Base-by-base conservation (phyloP, 2,329 filamentous ascomycete genomes). In the Aspergillus sergii region DNA sequence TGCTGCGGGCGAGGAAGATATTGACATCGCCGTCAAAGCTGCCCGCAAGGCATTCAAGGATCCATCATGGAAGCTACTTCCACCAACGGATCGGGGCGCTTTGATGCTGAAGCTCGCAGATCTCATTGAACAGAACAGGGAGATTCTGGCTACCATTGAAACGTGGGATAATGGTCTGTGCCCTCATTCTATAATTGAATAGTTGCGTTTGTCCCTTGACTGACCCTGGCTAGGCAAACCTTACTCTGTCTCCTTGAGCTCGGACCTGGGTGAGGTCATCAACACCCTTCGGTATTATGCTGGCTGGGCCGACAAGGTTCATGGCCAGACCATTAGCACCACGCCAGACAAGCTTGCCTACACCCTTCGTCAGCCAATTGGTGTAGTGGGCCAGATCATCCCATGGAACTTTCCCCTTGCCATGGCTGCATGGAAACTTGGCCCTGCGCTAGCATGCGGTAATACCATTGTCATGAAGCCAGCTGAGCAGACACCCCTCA, bases 251-350 rank as follows among this genome's bases (percentile, higher is more conserved):
- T 76, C 80, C 19, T 62, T 79, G 64, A 90, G 88, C 75, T 90
- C 88, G 68, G 93, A 97, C 75, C 85, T 96, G 48, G 82, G 78
- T 60, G 85, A 87, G 70, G 89, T 89, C 63, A 83, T 87, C 68
- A 89, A 85, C 74, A 90, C 86, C 81, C 80, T 97, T 73, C 88
- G 93, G 79, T 97, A 94, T 83, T 95, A 94, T 73, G 93, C 86
- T 74, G 93, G 93, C 66, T 96, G 91, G 89, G 91, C 93, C 73
- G 93, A 97, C 85, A 97, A 96, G 88, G 89, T 95, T 69, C 85
- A 89, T 79, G 93, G 93, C 79, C 93, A 94, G 84, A 92, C 93
- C 61, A 89, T 95, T 51, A 64, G 68, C 63, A 76, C 75, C 61
- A 73, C 70, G 3, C 70, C 70, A 19, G 89, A 91, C 69, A 92